Base-by-base conservation (phyloP, 371 early-diverging fungal species). In the Mucor sp. region DNA sequence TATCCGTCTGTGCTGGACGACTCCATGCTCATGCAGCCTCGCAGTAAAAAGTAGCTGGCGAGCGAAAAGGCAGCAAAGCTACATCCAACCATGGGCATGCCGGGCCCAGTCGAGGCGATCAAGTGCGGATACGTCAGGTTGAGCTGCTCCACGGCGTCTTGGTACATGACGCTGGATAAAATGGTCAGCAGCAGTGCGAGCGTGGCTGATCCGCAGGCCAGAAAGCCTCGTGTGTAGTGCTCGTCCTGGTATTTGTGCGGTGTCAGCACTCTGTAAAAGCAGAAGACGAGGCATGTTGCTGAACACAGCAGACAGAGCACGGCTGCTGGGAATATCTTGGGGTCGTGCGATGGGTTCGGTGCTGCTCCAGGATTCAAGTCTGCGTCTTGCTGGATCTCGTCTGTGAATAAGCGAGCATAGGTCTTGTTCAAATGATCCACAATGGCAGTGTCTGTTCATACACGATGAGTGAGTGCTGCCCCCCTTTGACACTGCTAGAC, bases 321-420 rank as follows among this genome's bases (percentile, higher is more conserved):
- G 1, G 72, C 67, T 5, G 77, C 80, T 27, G 77, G 73, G 58
- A 62, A 78, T 8, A 83, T 72, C 44, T 75, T 75, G 9, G 80
- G 79, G 64, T 83, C 74, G 41, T 83, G 83, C 27, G 74, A 65
- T 17, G 83, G 83, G 50, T 70, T 70, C 1, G 80, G 73, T 5
- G 62, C 59, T 21, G 80, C 66, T 17, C 63, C 65, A 9, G 83
- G 83, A 60, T 78, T 68, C 33, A 77, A n/a, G 28, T 53, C 60
- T 19, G 55, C 39, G 62, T 82, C 77, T 63, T 71, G 78, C 28
- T 60, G 56, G 8, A 73, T 44, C 4, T 66, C 53, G 56, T 83
- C 74, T 27, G 25, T 14, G 44, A 83, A 78, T 30, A 80, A 28
- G 1, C 63, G 44, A 4, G 80, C 79, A 66, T 73, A 76, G 0